Percentiles rank a stretch among this genome's conserved stretches.
phyloP scores from a whole-genome alignment of 1,284 basidiomycete genomes.

The Amylostereum areolatum region DNA sequence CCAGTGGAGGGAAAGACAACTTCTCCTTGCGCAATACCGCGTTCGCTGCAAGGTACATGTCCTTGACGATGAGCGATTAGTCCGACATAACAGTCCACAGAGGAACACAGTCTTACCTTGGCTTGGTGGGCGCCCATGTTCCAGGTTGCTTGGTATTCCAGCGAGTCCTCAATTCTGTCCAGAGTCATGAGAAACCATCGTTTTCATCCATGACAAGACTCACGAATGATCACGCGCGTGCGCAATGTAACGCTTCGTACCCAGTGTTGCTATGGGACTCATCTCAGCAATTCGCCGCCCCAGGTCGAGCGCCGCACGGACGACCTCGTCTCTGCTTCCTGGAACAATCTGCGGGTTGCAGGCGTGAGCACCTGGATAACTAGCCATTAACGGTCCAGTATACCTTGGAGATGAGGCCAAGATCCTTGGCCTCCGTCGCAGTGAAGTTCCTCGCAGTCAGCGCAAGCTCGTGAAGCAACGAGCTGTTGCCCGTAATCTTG shows the following conservation, averaged over 20 bases:
- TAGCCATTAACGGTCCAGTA: no score
- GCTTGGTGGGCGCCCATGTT: not conserved
- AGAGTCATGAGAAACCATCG: no score
- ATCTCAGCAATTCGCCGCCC: constrained; percentile 70
- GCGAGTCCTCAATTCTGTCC: not conserved
- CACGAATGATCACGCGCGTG: constrained; percentile 78
- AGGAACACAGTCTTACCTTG: not conserved
- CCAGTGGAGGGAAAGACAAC: no score
- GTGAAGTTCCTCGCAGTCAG: constrained; percentile 74
- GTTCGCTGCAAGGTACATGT: no score
- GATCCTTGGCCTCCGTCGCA: constrained; percentile 60
- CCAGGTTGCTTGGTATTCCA: not conserved
- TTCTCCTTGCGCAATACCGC: no score
- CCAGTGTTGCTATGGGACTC: constrained; percentile 76
- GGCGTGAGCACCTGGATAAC: no score
- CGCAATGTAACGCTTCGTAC: constrained; percentile 74
- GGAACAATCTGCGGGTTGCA: constrained; percentile 37
- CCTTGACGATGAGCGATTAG: no score
- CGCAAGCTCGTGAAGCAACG: constrained; percentile 75
- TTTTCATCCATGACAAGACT: constrained; percentile 22
- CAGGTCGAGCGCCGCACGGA: constrained; percentile 56
- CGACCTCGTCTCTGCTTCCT: constrained; percentile 57
- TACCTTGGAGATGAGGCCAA: constrained; percentile 73
- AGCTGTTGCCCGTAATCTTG: constrained; percentile 77
- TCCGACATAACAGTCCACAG: no score